Evolutionary conservation across 495 filamentous ascomycete genomes (phyloP), one percentile per base, ranked within the genome.

Genomic region (Niebla homalea): DNA sequence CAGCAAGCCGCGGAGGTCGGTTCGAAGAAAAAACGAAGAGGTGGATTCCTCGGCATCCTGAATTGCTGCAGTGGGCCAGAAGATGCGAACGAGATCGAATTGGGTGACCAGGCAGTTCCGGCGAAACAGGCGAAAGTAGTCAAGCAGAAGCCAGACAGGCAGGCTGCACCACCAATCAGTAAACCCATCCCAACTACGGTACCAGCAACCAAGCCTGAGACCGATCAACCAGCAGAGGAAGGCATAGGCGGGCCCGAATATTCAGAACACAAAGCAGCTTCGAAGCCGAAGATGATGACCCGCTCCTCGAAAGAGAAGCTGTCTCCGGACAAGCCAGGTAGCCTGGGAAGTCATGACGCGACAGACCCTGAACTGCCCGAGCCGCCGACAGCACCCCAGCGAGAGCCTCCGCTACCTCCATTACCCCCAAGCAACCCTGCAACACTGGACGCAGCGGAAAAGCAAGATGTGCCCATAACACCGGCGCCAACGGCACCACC

Each of bases 21-120:
- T 60, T 14, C 72, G 43, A 78, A 75, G 59, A 64, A 71, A 48
- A 83, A 80, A 62, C 85, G 83, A 68, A 78, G 77, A 63, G 70
- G 68, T 46, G 73, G 78, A 10, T 67, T 95, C 36, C 67, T 93
- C 19, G 72, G 85, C 22, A 79, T 92, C 49, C 69, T 95, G 43
- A 81, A 76, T 46, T 95, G 89, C 70, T 95, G 88, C 63, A 79
- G 80, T 25, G 76, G 81, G 23, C 73, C 79, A 36, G 75, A 80
- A 50, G 66, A 76, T 41, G 77, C 76, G n/a, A 77, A 81, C 49
- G 67, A 76, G 3, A 69, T 80, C 36, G 79, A 78, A 51, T 64
- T 68, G 48, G 77, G 79, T 36, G 84, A 85, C 39, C 60, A 70
- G 39, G 58, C 69, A 37, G 64, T 84, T 20, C 79, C 84, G 42